Base-by-base conservation (phyloP, 2,329 filamentous ascomycete species). In the Trichophyton schoenleinii region DNA sequence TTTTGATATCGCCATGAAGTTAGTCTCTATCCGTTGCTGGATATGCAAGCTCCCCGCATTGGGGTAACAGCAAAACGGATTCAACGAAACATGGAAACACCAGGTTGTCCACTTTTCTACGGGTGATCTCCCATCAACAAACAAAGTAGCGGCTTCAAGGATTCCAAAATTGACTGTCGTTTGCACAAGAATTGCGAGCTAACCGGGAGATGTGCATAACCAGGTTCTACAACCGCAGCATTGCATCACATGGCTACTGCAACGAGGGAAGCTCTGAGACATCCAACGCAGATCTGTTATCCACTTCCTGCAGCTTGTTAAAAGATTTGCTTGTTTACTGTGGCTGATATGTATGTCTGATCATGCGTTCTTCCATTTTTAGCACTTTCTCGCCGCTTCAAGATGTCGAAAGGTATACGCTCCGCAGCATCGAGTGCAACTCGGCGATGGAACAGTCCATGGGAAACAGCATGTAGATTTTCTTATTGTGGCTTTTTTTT, bases 391-490 rank as follows among this genome's bases (percentile, higher is more conserved):
- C 5, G 44, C 44, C 44, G 44, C 44, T 25, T 38, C 34, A 5
- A 20, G 18, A 3, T 48, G 20, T 48, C 11, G 18, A 11, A 7
- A 48, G 44, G 20, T 48, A 18, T 34, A 13, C 28, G 18, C 28
- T 22, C 31, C 25, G n/a, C 15, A 28, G 28, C 52, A 20, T 55
- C 52, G 25, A 55, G 52, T 55, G 52, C 34, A 55, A 55, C 52
- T 55, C 9, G 28, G n/a, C 52, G 52, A 55, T 55, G 52, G 52
- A 55, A 55, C 52, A 7, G 28, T 55, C n/a, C 52, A 55, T 18
- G 52, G 52, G 31, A 55, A 36, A 3, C 52, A 36, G 31, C 52
- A 55, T 55, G 28, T 13, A 55, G 22, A 9, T 36, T 28, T 36
- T 28, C n/a, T 36, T 13, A 55, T 7, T 15, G 52, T 38, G 52